phyloP scores from a whole-genome alignment of 148 eudicot genomes.

The Camellia sinensis region DNA sequence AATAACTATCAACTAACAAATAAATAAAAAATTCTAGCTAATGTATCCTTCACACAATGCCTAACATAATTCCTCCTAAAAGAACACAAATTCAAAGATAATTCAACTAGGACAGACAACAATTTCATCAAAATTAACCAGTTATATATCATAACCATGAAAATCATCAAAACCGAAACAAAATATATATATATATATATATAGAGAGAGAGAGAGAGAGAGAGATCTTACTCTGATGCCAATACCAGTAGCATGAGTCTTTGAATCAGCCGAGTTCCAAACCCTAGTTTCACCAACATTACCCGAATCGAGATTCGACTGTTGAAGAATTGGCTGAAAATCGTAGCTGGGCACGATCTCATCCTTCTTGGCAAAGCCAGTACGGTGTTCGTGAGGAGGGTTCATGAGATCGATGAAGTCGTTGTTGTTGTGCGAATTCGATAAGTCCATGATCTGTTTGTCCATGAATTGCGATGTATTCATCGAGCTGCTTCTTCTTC shows the following conservation, averaged over 20 bases:
- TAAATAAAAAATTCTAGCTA: background rate
- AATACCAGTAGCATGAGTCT: slow-evolving; percentile 24
- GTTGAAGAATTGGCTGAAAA: slow-evolving; percentile 74
- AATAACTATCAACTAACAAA: background rate
- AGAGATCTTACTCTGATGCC: slow-evolving; percentile 37
- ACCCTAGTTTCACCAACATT: slow-evolving; percentile 39
- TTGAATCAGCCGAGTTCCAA: slow-evolving; percentile 63
- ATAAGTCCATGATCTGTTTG: slow-evolving; percentile 95
- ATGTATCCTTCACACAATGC: background rate
- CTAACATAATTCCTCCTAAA: background rate
- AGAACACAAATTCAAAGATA: background rate
- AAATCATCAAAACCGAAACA: too few species aligned
- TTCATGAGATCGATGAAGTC: slow-evolving; percentile 60
- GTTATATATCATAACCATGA: background rate
- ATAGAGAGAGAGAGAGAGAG: background rate
- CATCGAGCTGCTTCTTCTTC: slow-evolving; percentile 36
- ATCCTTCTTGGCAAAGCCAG: slow-evolving; percentile 39
- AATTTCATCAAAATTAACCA: background rate
- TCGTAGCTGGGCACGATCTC: slow-evolving; percentile 75
- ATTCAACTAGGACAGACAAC: background rate
- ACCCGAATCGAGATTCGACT: slow-evolving; percentile 17
- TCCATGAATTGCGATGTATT: slow-evolving; percentile 85
- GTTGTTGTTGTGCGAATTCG: slow-evolving; percentile 50
- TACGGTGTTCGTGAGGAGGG: slow-evolving; percentile 23
- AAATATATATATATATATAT: too few species aligned